Evolutionary conservation across 139 green algal genomes (phyloP), one percentile per base, ranked within the genome.

Genomic region (Yamagishiella unicocca): DNA sequence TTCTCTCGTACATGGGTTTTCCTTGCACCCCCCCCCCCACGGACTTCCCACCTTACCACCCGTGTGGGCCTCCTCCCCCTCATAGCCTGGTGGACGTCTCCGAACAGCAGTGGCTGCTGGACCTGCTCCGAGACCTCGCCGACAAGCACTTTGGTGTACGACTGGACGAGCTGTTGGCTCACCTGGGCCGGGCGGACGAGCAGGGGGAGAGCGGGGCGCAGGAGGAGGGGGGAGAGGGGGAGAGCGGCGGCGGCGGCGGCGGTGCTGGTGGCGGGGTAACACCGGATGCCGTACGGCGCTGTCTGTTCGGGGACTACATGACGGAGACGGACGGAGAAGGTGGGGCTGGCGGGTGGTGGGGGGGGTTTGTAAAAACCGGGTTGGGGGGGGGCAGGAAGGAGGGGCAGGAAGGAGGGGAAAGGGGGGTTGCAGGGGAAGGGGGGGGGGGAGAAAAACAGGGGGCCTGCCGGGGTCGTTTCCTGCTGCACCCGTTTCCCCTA

Each of bases 291-390:
- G 58, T 96, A 81, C 82, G 94, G 12, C 83, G 88, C 43, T 94
- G 90, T 64, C 94, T 97, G 76, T 97, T 96, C 84, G 95, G 94
- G 0, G 92, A 95, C 87, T 97, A 93, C 87, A 86, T 93, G 73
- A 54, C 72, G 0, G 85, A 93, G 27, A 42, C 38, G 50, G 90
- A 91, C 72, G 81, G 24, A 17, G 40, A 87, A 5, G 83, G 78
- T 94, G 84, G 7, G 62, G 0, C 0, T 37, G 12, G 19, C 35
- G 46, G 19, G 50, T 46, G 38, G 40, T 2, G 70, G 21, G 42
- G 37, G n/a, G 72, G 43, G n/a, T n/a, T n/a, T n/a, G n/a, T n/a
- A n/a, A n/a, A n/a, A n/a, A n/a, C 35, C 25, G 67, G 67, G 35
- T 46, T 10, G 62, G 62, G 6, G 62, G n/a, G 29, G 17, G 62